phyloP scores from a whole-genome alignment of 1,284 basidiomycete genomes.

The Cutaneotrichosporon dermatis region DNA sequence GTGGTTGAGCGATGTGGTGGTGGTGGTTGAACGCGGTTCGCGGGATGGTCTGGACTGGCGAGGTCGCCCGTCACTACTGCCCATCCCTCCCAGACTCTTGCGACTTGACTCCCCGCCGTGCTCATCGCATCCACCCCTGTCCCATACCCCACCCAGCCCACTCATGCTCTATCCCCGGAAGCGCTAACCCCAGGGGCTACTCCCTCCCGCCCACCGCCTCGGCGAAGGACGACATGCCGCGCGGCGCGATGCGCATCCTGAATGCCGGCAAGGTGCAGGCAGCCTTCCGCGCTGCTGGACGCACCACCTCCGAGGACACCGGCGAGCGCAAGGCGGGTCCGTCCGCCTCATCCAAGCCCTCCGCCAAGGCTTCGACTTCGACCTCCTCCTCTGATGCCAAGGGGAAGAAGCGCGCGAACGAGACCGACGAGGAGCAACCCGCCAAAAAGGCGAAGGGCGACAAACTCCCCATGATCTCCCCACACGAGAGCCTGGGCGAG shows the following conservation, averaged over 20 bases:
- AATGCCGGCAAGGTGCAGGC: slow-evolving; percentile 37
- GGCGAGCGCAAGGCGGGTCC: slow-evolving; percentile 23
- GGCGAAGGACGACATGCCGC: slow-evolving; percentile 37
- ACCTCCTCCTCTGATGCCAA: too few relatives aligned
- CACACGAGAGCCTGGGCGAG: slow-evolving; percentile 34
- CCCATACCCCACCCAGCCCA: too few relatives aligned
- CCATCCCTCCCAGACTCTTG: too few relatives aligned
- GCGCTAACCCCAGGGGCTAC: slow-evolving; percentile 38
- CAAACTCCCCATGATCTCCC: slow-evolving; percentile 25
- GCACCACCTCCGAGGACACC: slow-evolving; percentile 36
- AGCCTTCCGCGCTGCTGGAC: slow-evolving; percentile 34
- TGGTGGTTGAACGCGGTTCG: too few relatives aligned
- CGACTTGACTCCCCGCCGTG: too few relatives aligned
- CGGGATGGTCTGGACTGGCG: too few relatives aligned
- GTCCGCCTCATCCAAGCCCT: too few relatives aligned
- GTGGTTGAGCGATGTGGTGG: too few relatives aligned
- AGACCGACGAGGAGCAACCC: not conserved
- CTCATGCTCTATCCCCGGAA: too few relatives aligned
- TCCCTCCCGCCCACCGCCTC: slow-evolving; percentile 29
- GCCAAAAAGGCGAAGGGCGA: slow-evolving; percentile 6
- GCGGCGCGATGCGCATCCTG: slow-evolving; percentile 39
- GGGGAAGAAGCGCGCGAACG: not conserved
- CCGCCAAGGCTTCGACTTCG: too few relatives aligned
- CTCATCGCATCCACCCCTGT: too few relatives aligned
- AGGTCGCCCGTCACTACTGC: too few relatives aligned